These are phyloP conservation scores for Macroventuria anomochaeta DNA, from an alignment of 2,329 filamentous ascomycete species.

Conservation along the genomic window DNA sequence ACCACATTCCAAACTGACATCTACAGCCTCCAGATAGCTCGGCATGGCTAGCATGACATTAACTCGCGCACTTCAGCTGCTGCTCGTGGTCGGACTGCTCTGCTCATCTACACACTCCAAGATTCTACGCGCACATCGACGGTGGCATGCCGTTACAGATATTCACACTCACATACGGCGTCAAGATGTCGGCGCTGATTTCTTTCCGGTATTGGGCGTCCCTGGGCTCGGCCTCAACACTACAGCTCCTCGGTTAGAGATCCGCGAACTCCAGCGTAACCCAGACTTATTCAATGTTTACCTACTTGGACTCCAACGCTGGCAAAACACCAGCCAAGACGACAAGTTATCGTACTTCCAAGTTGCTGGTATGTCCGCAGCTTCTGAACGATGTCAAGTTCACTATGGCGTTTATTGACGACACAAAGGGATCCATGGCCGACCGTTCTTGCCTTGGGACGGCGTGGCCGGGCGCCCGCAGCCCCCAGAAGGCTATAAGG, in stretches of 20 bases:
- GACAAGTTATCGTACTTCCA: slow-evolving; percentile 76
- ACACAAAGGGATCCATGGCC: slow-evolving; percentile 86
- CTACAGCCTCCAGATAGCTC: background rate
- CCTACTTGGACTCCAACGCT: slow-evolving; percentile 72
- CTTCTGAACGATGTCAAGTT: background rate
- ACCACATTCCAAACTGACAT: background rate
- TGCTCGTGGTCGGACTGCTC: slow-evolving; percentile 6
- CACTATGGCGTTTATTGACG: too few relatives aligned
- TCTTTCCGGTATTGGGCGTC: slow-evolving; percentile 33
- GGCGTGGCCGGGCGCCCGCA: slow-evolving; percentile 50
- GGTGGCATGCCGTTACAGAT: background rate
- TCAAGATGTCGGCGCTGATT: background rate
- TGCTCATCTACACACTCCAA: slow-evolving; percentile 1
- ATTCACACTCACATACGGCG: slow-evolving; percentile 2
- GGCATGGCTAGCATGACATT: background rate
- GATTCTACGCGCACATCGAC: slow-evolving; percentile 5
- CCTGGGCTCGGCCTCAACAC: slow-evolving; percentile 27
- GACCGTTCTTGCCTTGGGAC: slow-evolving; percentile 68
- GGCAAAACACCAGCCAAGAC: slow-evolving; percentile 70
- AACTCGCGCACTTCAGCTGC: background rate
- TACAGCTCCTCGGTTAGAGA: slow-evolving; percentile 64
- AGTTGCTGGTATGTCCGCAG: slow-evolving; percentile 66
- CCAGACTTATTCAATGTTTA: slow-evolving; percentile 75
- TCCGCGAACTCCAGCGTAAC: slow-evolving; percentile 68
- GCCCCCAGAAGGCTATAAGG: slow-evolving; percentile 54